Percentiles rank a stretch among this genome's conserved stretches.
Conservation (phyloP, 75 land plant genomes). For the Adiantum capillusveneris region DNA sequence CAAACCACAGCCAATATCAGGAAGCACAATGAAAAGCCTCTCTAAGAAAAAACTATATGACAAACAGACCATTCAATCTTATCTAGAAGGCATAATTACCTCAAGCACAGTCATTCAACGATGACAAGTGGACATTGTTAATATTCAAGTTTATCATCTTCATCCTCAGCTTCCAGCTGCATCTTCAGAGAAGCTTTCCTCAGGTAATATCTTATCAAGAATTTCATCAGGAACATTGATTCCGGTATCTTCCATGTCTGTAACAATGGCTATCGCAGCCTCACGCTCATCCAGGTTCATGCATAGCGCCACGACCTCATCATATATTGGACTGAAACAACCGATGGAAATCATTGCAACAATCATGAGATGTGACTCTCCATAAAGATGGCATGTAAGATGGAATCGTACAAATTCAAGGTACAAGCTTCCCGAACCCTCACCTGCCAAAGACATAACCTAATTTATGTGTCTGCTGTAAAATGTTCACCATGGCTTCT, state of each 20-base stretch:
- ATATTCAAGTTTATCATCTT: too few species aligned
- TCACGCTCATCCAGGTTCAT: conserved; percentile 78
- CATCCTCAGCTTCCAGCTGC: background rate
- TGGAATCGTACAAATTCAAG: background rate
- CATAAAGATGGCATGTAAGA: background rate
- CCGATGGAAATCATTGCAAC: too few species aligned
- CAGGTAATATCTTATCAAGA: conserved; percentile 62
- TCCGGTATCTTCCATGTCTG: conserved; percentile 86
- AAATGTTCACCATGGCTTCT: conserved; percentile 70
- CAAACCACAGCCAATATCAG: too few species aligned
- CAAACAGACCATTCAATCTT: too few species aligned
- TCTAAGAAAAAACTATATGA: too few species aligned
- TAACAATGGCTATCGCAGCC: conserved; percentile 87
- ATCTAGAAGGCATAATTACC: too few species aligned
- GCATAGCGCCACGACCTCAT: conserved; percentile 70
- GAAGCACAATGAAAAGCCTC: too few species aligned
- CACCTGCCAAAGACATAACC: conserved; percentile 94
- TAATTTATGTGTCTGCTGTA: conserved; percentile 76
- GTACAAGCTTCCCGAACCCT: background rate
- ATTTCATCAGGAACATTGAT: conserved; percentile 65
- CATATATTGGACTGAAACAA: conserved; percentile 86
- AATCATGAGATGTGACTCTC: background rate
- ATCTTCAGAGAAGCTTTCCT: conserved; percentile 22
- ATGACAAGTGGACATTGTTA: too few species aligned
- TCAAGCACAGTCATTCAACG: too few species aligned